Base-by-base conservation (phyloP, 352 stramenopile genomes). In the Aphanomyces stellatus region DNA sequence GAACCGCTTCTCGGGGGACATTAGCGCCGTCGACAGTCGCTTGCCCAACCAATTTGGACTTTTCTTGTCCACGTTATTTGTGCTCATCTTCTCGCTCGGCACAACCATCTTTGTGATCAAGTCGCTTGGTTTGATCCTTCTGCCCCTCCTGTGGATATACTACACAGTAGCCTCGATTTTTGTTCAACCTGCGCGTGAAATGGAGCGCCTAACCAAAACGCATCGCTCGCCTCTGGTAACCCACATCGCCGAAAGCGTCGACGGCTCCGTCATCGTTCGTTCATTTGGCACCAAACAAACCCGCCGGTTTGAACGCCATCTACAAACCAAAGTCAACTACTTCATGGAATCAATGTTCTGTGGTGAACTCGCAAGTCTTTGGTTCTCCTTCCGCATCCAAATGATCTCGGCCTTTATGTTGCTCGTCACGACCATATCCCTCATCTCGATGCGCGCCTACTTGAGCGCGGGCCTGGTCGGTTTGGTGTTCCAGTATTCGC, bases 81-180 rank as follows among this genome's bases (percentile, higher is more conserved):
- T 91, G 15, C 3, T 77, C 0, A 63, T 74, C 24, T 95, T 89
- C 65, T 88, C 78, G 31, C 71, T 96, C 4, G 72, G 88, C 24
- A 91, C 88, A 2, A 93, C 97, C 3, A 72, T 87, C 31, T 80
- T 79, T 6, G 82, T 93, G 0, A 95, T 82, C 8, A 85, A 87
- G 46, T 88, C 83, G 53, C 91, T 88, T 24, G 82, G 90, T n/a
- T 69, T 96, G 2, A 65, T 96, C 33, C 56, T 97, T 7, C 31
- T 97, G 6, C 89, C 88, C 6, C 76, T 97, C 1, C 72, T 76
- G 6, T 87, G 87, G 10, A 64, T 95, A 2, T 98, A 98, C 72
- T 84, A 88, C 33, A 55, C 60, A 6, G 70, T 85, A 27, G 72
- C 68, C 22, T 35, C 51, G 0, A 78, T 86, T 65, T 86, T 78